Conservation (phyloP, 2,329 filamentous ascomycete genomes). For the Scortechinia acanthostroma region DNA sequence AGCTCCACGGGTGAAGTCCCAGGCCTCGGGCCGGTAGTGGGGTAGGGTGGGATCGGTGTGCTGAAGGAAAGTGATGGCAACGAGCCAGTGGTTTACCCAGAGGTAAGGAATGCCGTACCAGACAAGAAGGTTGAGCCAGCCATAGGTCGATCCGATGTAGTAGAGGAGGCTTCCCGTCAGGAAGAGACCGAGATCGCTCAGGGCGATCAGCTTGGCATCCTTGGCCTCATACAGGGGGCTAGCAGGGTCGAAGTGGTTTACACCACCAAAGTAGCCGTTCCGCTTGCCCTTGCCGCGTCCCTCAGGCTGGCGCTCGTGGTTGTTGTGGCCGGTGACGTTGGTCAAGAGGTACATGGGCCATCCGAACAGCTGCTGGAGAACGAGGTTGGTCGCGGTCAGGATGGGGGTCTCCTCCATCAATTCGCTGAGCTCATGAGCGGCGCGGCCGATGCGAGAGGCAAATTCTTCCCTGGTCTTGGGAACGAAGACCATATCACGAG, state of each 20-base stretch:
- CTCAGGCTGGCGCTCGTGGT: conserved; percentile 83
- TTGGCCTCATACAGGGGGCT: conserved; percentile 88
- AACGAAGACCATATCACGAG: conserved; percentile 98
- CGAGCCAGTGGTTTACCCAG: conserved; percentile 99
- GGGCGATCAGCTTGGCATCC: conserved; percentile 77
- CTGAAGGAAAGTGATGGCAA: conserved; percentile 94
- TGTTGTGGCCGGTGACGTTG: conserved; percentile 95
- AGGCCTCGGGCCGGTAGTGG: conserved; percentile 79
- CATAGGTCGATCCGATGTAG: conserved; percentile 69
- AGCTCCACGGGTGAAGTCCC: conserved; percentile 89
- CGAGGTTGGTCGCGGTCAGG: conserved; percentile 64
- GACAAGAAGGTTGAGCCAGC: conserved; percentile 78
- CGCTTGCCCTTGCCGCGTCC: conserved; percentile 87
- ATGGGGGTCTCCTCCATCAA: conserved; percentile 92
- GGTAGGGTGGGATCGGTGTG: conserved; percentile 92
- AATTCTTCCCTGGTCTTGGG: conserved; percentile 81
- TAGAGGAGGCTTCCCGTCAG: conserved; percentile 56
- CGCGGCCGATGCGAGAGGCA: conserved; percentile 65
- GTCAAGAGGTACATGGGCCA: conserved; percentile 87
- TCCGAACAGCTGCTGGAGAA: conserved; percentile 81
- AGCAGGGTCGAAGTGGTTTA: conserved; percentile 88
- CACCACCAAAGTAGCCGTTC: conserved; percentile 73
- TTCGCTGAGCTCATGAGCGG: conserved; percentile 78
- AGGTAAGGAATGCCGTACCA: conserved; percentile 95
- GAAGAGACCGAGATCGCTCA: conserved; percentile 76